Conservation (phyloP, 2,329 filamentous ascomycete species). For the Clonostachys solani region DNA sequence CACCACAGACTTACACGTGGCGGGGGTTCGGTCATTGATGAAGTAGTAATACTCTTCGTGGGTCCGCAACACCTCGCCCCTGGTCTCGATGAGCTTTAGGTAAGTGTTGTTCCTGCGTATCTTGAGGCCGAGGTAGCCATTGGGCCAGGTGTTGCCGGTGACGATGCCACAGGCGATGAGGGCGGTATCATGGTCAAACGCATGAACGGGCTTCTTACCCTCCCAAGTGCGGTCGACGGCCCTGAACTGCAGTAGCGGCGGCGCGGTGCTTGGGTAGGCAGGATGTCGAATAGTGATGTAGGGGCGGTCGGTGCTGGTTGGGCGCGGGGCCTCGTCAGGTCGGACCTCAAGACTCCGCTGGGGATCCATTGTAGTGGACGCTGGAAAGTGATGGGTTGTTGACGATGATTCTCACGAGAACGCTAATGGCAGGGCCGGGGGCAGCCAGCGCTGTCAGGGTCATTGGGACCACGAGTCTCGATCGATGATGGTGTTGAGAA, state of each 20-base stretch:
- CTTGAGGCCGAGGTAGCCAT: background rate
- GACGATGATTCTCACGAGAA: too few species aligned
- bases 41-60: conserved; percentile 1
- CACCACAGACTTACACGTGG: background rate
- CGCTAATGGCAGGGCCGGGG: too few species aligned
- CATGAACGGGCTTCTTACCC: background rate
- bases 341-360: too few species aligned
- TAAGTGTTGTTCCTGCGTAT: background rate
- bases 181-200: conserved; percentile 1
- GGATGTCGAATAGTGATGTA: conserved; percentile 1
- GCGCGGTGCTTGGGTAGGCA: background rate
- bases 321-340: too few species aligned
- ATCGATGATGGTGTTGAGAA: too few species aligned
- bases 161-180: conserved; percentile 2
- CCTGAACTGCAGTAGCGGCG: background rate
- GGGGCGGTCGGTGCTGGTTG: too few species aligned
- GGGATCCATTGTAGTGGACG: too few species aligned
- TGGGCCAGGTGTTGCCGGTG: conserved; percentile 1
- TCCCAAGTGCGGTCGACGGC: background rate
- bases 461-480: too few species aligned
- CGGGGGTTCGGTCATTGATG: background rate
- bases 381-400: too few species aligned
- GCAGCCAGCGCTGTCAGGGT: too few species aligned
- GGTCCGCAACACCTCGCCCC: too few species aligned
- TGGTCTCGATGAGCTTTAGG: too few species aligned